phyloP scores from a whole-genome alignment of 805 yeast species.

The Starmerella etchellsii region DNA sequence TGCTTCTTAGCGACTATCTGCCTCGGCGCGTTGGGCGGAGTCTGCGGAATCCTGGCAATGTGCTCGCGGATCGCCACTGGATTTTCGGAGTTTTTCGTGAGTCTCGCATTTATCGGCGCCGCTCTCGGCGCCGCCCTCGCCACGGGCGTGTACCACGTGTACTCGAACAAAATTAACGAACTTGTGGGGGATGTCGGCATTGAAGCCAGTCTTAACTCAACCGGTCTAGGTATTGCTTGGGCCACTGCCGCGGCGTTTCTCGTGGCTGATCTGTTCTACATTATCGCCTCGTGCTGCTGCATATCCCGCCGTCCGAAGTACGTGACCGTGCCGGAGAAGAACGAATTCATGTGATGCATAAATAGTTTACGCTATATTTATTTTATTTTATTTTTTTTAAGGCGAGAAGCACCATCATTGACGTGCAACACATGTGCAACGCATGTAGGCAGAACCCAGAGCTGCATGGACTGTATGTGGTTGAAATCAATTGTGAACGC shows the following conservation, averaged over 20 bases:
- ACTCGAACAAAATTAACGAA: constrained; percentile 41
- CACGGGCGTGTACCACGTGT: constrained; percentile 46
- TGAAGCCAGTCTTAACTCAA: constrained; percentile 36
- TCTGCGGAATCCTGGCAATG: constrained; percentile 36
- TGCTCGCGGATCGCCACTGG: constrained; percentile 36
- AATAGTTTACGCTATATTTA: background rate
- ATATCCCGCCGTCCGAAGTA: constrained; percentile 18
- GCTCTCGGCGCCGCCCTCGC: constrained; percentile 35
- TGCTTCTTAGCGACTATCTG: constrained; percentile 39
- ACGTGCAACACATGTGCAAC: too few relatives aligned
- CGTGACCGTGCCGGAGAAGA: constrained; percentile 16
- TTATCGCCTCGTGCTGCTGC: constrained; percentile 35
- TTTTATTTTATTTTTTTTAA: background rate
- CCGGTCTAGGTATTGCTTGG: constrained; percentile 53
- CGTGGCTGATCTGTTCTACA: constrained; percentile 33
- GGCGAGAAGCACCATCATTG: too few relatives aligned
- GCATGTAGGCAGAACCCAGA: too few relatives aligned
- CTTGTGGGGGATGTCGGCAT: constrained; percentile 40
- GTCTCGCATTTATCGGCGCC: constrained; percentile 24
- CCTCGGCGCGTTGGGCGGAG: constrained; percentile 27
- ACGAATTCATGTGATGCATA: constrained; percentile 1
- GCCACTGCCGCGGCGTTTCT: constrained; percentile 41
- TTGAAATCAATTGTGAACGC: too few relatives aligned
- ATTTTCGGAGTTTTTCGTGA: constrained; percentile 31
- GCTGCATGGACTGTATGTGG: too few relatives aligned